Evolutionary conservation across 441 rosid genomes (phyloP), one percentile per base, ranked within the genome.

Genomic region (Arabidopsis lyrata): DNA sequence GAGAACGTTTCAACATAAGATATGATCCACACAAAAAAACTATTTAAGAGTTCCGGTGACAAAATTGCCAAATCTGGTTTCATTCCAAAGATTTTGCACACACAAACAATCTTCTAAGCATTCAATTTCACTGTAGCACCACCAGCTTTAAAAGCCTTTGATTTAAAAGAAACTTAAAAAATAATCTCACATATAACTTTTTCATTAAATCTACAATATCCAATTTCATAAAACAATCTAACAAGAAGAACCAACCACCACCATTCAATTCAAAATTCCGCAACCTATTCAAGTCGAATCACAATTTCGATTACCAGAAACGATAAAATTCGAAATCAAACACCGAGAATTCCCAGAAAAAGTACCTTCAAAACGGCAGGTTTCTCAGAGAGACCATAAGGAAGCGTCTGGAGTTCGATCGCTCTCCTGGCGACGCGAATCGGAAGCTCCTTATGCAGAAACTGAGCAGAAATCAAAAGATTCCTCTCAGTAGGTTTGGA

Each of bases 371-470:
- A 70, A 66, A 88, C 87, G 27, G 98, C 93, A 29, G 96, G 96
- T 66, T 90, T 89, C 47, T 83, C 73, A 10, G 98, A 95, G 57
- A 95, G 83, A 2, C 96, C 97, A 16, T 90, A 85, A 36, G 98
- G 99, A 27, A 95, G 91, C 34, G 68, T 66, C 82, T 89, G 83
- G 41, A 95, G 91, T 74, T 95, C 99, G 50, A 88, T 70, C 61
- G 91, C 95, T 63, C 99, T 74, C 55, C 98, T 77, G 0, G 97
- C 99, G 68, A 95, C 83, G 18, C 98, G 73, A 72, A 90, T 92
- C 31, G 98, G 86, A 12, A 95, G 85, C 70, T 95, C 99, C 83
- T 92, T 92, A 66, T 87, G 97, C 36, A 92, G 86, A 71, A 92
- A 95, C 80, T 92, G 97, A 42, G 96, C 97, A 1, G 96, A 84